Evolutionary conservation across 371 early-diverging fungal species (phyloP).

Genomic region (Conidiobolus incongruus): DNA sequence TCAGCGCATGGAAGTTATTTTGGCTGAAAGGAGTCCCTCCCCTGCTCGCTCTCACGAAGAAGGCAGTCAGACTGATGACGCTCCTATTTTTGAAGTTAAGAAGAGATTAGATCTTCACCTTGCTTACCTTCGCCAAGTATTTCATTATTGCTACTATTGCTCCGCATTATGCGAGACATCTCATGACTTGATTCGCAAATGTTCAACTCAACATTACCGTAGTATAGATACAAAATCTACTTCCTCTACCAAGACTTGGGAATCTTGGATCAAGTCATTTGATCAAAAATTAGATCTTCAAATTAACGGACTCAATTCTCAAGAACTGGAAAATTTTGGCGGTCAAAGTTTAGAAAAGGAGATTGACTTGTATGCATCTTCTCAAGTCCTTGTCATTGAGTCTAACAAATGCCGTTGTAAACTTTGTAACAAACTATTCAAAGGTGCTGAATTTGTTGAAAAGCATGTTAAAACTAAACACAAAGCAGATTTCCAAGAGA

Average conservation of each 20-base stretch:
- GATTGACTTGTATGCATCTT: constrained; percentile 17
- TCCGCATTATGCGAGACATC: constrained; percentile 52
- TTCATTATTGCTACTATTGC: constrained; percentile 86
- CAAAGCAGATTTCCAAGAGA: constrained; percentile 25
- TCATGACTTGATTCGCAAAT: constrained; percentile 64
- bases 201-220: constrained; percentile 30
- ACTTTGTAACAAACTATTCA: constrained; percentile 83
- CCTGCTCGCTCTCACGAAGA: neutral
- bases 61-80: constrained; percentile 1
- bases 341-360: constrained; percentile 35
- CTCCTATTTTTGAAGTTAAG: constrained; percentile 13
- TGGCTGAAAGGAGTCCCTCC: constrained; percentile 1
- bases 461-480: constrained; percentile 85
- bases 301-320: neutral
- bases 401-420: constrained; percentile 67
- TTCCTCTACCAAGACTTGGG: constrained; percentile 13
- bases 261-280: constrained; percentile 6
- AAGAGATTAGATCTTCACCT: constrained; percentile 56
- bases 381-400: constrained; percentile 11
- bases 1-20: constrained; percentile 7
- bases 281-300: constrained; percentile 3
- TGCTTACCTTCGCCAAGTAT: constrained; percentile 70
- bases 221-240: constrained; percentile 5
- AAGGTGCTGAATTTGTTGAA: constrained; percentile 76
- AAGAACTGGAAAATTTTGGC: constrained; percentile 2